Conservation (phyloP, 768 basidiomycete species). For the Russula vinacea region DNA sequence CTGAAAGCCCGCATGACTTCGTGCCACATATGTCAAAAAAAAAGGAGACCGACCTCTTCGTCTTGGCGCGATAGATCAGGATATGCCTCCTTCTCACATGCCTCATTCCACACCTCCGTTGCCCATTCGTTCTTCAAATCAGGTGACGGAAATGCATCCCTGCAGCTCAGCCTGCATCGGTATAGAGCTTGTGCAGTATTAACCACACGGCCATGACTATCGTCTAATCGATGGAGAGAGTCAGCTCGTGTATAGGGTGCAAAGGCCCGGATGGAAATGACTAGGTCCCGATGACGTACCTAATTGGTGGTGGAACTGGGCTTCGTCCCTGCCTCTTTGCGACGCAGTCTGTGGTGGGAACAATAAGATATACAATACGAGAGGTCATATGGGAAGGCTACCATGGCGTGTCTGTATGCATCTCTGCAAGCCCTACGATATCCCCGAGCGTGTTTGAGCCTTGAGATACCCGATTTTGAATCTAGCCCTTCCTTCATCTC, state of each 20-base stretch:
- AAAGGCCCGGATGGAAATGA: background rate
- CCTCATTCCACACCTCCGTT: background rate
- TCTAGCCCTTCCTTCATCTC: background rate
- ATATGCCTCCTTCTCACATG: background rate
- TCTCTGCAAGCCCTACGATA: background rate
- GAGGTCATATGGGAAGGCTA: too few relatives aligned
- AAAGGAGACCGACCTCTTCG: background rate
- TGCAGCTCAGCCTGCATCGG: constrained; percentile 11
- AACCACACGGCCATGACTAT: background rate
- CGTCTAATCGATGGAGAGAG: background rate
- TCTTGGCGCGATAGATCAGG: background rate
- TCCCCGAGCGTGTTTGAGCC: background rate
- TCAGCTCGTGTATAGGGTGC: background rate
- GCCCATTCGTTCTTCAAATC: background rate
- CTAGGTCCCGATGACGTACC: background rate
- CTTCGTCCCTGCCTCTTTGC: background rate
- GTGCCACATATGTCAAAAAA: background rate
- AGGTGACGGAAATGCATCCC: constrained; percentile 13
- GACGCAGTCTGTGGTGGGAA: background rate
- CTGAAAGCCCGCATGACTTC: constrained; percentile 4
- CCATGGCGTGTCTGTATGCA: too few relatives aligned
- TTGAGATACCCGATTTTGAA: background rate
- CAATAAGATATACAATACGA: background rate
- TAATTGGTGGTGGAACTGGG: background rate
- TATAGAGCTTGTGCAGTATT: constrained; percentile 1